A percentile compares a stretch with the other conserved stretches of the same genome.
These are phyloP conservation scores for Fusarium liriodendri DNA, from an alignment of 2,329 filamentous ascomycete species.

Conservation along the genomic window DNA sequence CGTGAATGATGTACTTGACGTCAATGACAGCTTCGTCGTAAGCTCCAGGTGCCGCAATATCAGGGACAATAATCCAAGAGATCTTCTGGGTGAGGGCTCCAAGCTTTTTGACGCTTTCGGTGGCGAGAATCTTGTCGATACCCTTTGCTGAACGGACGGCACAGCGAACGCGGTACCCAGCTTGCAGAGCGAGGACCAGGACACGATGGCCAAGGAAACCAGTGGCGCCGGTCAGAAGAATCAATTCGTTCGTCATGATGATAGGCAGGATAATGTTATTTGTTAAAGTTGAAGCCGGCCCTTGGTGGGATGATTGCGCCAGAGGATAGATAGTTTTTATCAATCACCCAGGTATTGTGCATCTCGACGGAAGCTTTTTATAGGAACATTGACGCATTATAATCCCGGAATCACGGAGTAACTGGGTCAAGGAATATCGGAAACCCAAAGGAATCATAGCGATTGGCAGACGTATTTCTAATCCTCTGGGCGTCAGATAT, in stretches of 20 bases:
- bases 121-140: not conserved
- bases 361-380: not conserved
- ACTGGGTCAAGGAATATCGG: not conserved
- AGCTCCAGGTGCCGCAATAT: not conserved
- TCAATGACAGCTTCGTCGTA: not conserved
- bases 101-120: not conserved
- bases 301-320: too few relatives aligned
- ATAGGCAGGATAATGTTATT: too few relatives aligned
- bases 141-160: constrained; percentile 27
- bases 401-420: not conserved
- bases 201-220: constrained; percentile 6
- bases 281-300: too few relatives aligned
- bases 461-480: not conserved
- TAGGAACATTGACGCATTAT: not conserved
- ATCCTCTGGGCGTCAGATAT: not conserved
- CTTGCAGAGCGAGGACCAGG: not conserved
- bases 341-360: too few relatives aligned
- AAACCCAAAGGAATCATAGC: not conserved
- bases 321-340: too few relatives aligned
- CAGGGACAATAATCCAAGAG: not conserved
- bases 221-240: constrained; percentile 12
- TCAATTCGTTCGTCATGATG: not conserved
- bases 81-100: not conserved
- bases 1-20: not conserved
- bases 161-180: constrained; percentile 5